A percentile compares a stretch with the other conserved stretches of the same genome.
Conservation (phyloP, 768 basidiomycete species). For the Mrakia gelida region DNA sequence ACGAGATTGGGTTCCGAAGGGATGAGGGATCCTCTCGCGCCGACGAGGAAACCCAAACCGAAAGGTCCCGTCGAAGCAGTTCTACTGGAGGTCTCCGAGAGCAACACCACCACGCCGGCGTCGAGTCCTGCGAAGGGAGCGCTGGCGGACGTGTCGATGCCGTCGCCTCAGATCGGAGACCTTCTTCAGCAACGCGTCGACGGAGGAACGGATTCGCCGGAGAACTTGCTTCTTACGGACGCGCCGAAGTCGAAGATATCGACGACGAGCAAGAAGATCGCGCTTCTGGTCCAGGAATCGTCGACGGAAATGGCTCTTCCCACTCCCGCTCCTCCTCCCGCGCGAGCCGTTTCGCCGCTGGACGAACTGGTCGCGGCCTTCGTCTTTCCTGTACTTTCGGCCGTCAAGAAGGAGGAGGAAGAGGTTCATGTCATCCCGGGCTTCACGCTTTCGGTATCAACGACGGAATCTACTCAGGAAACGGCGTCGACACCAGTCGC, state of each 20-base stretch:
- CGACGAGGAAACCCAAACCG: background rate
- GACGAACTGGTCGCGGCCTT: too few relatives aligned
- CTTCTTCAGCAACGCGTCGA: slow-evolving; percentile 1
- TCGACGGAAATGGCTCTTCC: too few relatives aligned
- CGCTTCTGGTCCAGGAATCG: too few relatives aligned
- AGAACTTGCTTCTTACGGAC: background rate
- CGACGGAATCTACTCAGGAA: too few relatives aligned
- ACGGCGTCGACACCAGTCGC: too few relatives aligned
- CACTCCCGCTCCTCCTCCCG: too few relatives aligned
- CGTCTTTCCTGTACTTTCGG: too few relatives aligned
- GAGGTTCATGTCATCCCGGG: too few relatives aligned
- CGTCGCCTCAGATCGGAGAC: slow-evolving; percentile 10
- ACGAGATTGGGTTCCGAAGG: background rate
- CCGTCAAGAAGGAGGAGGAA: too few relatives aligned
- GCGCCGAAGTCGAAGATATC: slow-evolving; percentile 1
- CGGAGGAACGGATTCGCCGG: background rate
- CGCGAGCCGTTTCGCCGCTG: too few relatives aligned
- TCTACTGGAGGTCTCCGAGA: background rate
- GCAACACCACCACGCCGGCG: background rate
- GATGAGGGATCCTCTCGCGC: background rate
- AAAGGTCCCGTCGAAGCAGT: background rate
- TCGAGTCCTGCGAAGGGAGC: background rate
- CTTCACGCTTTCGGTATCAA: too few relatives aligned
- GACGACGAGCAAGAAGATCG: background rate
- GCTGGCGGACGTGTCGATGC: background rate